These are phyloP conservation scores for Chimonanthus praecox DNA, from an alignment of 164 flowering plant genomes.

Conservation along the genomic window DNA sequence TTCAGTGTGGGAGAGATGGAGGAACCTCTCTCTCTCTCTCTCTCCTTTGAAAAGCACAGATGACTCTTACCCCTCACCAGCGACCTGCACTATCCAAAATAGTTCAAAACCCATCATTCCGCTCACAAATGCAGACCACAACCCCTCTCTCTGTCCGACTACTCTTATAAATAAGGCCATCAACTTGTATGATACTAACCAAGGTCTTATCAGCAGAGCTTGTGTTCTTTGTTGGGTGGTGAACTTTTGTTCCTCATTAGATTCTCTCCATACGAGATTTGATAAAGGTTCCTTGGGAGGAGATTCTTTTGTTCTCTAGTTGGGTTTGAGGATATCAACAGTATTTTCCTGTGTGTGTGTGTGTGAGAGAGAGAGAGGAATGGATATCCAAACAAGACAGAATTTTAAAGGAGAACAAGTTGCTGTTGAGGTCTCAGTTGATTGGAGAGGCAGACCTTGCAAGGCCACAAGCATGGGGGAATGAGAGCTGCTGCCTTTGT, in stretches of 20 bases:
- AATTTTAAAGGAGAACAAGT: slow-evolving; percentile 17
- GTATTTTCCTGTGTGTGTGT: background rate
- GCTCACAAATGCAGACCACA: background rate
- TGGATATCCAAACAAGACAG: slow-evolving; percentile 18
- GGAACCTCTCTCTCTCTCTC: background rate
- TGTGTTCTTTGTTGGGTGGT: background rate
- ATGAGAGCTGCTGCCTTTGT: slow-evolving; percentile 80
- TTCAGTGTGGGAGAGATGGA: background rate
- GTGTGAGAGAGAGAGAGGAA: background rate
- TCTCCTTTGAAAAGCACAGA: background rate
- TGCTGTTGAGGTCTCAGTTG: slow-evolving; percentile 41
- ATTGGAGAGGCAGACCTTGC: slow-evolving; percentile 88
- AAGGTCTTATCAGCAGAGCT: background rate
- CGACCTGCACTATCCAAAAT: slow-evolving; percentile 14
- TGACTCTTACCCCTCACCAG: slow-evolving; percentile 6
- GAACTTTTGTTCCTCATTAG: background rate
- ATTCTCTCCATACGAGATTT: background rate
- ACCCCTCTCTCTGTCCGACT: background rate
- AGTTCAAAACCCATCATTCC: slow-evolving; percentile 2
- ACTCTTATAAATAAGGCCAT: slow-evolving; percentile 9
- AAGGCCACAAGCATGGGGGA: slow-evolving; percentile 74
- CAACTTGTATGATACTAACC: background rate
- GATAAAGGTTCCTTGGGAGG: background rate
- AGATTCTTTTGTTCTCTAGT: background rate
- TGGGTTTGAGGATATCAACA: background rate